phyloP scores from a whole-genome alignment of 2,329 filamentous ascomycete species.

The Stachybotrys chartarum region DNA sequence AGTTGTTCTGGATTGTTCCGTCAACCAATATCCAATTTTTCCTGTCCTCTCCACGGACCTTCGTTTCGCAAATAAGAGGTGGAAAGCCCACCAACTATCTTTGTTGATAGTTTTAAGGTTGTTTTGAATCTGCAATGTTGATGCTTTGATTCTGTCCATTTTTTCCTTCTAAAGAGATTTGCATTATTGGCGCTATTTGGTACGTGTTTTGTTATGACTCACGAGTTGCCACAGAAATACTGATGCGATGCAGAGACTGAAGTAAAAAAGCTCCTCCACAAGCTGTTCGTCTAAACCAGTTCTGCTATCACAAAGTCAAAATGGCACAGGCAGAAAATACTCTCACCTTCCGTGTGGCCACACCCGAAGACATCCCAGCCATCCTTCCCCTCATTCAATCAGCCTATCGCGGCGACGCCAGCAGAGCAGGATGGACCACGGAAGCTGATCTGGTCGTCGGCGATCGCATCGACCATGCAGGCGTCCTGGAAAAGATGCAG shows the following conservation, averaged over 20 bases:
- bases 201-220: no score
- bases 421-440: conserved; percentile 37
- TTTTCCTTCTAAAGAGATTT: no score
- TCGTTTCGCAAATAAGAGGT: no score
- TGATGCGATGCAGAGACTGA: neutral
- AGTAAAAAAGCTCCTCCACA: neutral
- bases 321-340: neutral
- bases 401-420: conserved; percentile 35
- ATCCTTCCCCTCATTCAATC: conserved; percentile 32
- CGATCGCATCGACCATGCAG: conserved; percentile 32
- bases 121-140: no score
- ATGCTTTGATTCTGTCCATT: no score
- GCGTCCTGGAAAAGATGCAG: conserved; percentile 31
- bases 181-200: no score
- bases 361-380: conserved; percentile 18
- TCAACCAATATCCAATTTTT: no score
- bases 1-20: no score
- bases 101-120: no score
- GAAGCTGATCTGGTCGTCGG: conserved; percentile 36
- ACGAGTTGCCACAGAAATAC: no score
- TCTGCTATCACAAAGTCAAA: neutral
- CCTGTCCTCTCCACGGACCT: no score
- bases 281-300: neutral
- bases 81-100: no score
- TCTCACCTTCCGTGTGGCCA: conserved; percentile 28